Percentiles rank a stretch among this genome's conserved stretches.
phyloP scores from a whole-genome alignment of 257 asterid genomes.

The Schizonepeta tenuifolia region DNA sequence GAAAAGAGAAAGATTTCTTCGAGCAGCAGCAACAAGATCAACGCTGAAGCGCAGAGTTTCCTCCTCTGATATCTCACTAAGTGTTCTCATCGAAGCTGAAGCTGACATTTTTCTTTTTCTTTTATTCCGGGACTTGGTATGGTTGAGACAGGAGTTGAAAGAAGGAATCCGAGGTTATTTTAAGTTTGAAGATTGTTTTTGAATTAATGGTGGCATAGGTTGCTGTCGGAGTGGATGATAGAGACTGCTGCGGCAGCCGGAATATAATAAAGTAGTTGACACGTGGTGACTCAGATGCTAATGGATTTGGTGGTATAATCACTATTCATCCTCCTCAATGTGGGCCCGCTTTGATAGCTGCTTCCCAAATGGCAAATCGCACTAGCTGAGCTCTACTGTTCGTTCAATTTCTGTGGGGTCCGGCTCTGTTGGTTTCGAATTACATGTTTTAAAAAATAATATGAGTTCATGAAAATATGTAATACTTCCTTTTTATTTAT shows the following conservation, averaged over 20 bases:
- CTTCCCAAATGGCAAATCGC: no score
- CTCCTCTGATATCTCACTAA: slow-evolving; percentile 60
- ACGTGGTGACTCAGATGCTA: slow-evolving; percentile 6
- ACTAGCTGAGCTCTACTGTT: no score
- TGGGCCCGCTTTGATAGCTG: not conserved
- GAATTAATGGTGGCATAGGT: not conserved
- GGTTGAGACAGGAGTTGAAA: not conserved
- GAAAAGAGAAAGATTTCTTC: slow-evolving; percentile 66
- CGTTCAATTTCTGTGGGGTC: no score
- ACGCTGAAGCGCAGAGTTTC: slow-evolving; percentile 53
- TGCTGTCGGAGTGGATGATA: slow-evolving; percentile 2
- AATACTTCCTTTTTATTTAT: no score
- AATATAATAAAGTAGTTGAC: not conserved
- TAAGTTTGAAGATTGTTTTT: not conserved
- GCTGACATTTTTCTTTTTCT: slow-evolving; percentile 47
- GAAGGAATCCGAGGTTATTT: slow-evolving; percentile 7
- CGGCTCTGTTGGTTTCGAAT: no score
- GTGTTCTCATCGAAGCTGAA: slow-evolving; percentile 54
- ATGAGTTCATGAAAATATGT: no score
- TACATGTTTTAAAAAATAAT: no score
- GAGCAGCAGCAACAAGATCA: slow-evolving; percentile 87
- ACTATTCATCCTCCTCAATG: not conserved
- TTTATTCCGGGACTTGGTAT: not conserved
- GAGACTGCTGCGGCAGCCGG: not conserved
- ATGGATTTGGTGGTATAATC: not conserved